Base-by-base conservation (phyloP, 2,329 filamentous ascomycete species). In the Pseudogymnoascus sp. region DNA sequence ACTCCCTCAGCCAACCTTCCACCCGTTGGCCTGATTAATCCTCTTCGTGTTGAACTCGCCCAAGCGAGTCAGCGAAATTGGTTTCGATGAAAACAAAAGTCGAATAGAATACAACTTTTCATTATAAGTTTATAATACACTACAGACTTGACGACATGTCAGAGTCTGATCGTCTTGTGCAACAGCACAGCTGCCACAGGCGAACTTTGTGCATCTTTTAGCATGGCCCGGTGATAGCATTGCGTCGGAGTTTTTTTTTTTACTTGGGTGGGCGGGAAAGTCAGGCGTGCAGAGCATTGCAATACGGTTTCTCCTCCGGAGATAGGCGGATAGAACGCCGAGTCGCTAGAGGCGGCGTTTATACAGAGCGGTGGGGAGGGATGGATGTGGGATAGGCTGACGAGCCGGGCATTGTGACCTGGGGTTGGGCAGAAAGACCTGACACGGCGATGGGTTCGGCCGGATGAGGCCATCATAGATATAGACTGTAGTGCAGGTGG, bases 201-300 rank as follows among this genome's bases (percentile, higher is more conserved):
- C 28, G 28, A 55, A 33, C 25, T 55, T 55, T 55, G 42, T 49
- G 49, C 49, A 55, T 55, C 22, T 33, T 55, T 55, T 28, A 55
- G 49, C 49, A 55, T 55, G 49, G 49, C 49, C n/a, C 49, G 49
- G 49, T 55, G 49, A 55, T 55, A 55, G 49, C 49, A 55, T 55
- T 55, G 49, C 49, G 49, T 55, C 16, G 49, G 49, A 55, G 49
- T 55, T 55, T 12, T 55, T 33, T 55, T 55, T 55, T 28, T 8
- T 16, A 4, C 16, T 55, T 22, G 25, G 49, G 49, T 22, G 49
- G 49, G 49, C 16, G 25, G 28, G 49, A 55, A 45, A 55, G 28
- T 33, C 12, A 12, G 28, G 49, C 49, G 11, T 55, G 49, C 49
- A 55, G 49, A 55, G 49, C 49, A 55, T 55, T 33, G 49, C 49